Percentiles rank a stretch among this genome's conserved stretches.
phyloP scores from a whole-genome alignment of 257 asterid genomes.

The Schizonepeta tenuifolia region DNA sequence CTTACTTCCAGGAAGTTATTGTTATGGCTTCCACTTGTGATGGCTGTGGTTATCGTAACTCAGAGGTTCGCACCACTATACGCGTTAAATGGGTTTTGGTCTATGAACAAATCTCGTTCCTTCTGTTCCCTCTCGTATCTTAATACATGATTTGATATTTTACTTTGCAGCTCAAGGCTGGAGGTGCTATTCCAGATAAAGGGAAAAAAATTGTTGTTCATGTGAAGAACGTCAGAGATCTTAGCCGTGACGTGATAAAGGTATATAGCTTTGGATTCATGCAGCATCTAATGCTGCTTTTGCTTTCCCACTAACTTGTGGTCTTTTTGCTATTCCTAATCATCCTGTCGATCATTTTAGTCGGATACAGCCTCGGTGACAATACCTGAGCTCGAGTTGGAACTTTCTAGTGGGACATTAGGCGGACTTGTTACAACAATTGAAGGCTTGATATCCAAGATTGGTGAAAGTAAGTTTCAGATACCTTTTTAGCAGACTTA shows the following conservation, averaged over 20 bases:
- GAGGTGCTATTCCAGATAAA: conserved; percentile 81
- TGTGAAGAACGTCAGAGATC: conserved; percentile 73
- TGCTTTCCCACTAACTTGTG: neutral
- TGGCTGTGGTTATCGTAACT: conserved; percentile 87
- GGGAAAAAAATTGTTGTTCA: conserved; percentile 77
- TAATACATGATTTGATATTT: conserved; percentile 24
- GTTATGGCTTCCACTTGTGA: conserved; percentile 97
- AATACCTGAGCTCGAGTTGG: conserved; percentile 90
- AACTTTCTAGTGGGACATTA: conserved; percentile 81
- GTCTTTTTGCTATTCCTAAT: conserved; percentile 31
- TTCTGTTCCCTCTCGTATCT: neutral
- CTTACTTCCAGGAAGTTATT: conserved; percentile 90
- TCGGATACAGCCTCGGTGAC: conserved; percentile 85
- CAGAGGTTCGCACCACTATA: conserved; percentile 64
- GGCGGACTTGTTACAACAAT: conserved; percentile 96
- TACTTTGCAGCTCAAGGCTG: conserved; percentile 76
- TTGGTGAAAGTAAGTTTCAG: conserved; percentile 75
- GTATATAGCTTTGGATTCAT: conserved; percentile 38
- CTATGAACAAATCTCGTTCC: neutral
- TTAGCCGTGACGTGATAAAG: conserved; percentile 94
- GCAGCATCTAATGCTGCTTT: neutral
- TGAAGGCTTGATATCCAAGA: conserved; percentile 87
- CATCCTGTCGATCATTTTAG: conserved; percentile 43
- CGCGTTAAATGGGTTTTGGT: neutral
- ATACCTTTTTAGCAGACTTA: neutral